Evolutionary conservation across 306 rosid genomes (phyloP), one percentile per base, ranked within the genome.

Genomic region (Cicer bijugum): DNA sequence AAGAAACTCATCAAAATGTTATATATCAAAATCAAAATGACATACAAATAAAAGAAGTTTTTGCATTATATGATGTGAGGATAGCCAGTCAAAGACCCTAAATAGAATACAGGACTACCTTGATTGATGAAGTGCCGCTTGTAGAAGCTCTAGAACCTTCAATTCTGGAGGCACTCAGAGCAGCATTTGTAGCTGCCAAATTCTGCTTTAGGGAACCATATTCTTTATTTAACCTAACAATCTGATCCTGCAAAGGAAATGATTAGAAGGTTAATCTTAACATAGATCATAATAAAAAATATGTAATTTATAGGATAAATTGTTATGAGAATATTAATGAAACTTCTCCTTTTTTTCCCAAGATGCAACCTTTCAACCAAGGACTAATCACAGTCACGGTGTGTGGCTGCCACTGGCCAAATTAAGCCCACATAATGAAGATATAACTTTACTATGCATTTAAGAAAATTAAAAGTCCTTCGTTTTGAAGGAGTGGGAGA

Each of bases 131-230:
- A 38, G 78, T 35, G 35, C 90, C 91, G 81, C 81, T 86, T 63
- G 83, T 15, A 8, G 83, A 78, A 70, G 82, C 75, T 16, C 78
- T 82, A 74, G 81, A 77, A 74, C 80, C 85, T 81, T 85, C 92
- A 64, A 61, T 80, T 86, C 71, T 84, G 60, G 89, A 76, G 4
- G 75, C 81, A 72, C 59, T 77, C 69, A 76, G 20, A 78, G 89
- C 81, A 50, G 86, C 66, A 84, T 77, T 79, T 40, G 86, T 81
- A 77, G 83, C 67, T 37, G 89, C 97, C 84, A 89, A 72, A 80
- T 76, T 86, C 75, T 86, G 92, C 76, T 89, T 91, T 77, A 93
- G 78, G 23, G 88, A 89, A 70, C 92, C 96, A 75, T 93, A 86
- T 85, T 93, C 98, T 84, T 82, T 89, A 82, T 74, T 80, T 85